Evolutionary conservation across 23 red algal species (phyloP).

Genomic region (Pyropia haitanensis): DNA sequence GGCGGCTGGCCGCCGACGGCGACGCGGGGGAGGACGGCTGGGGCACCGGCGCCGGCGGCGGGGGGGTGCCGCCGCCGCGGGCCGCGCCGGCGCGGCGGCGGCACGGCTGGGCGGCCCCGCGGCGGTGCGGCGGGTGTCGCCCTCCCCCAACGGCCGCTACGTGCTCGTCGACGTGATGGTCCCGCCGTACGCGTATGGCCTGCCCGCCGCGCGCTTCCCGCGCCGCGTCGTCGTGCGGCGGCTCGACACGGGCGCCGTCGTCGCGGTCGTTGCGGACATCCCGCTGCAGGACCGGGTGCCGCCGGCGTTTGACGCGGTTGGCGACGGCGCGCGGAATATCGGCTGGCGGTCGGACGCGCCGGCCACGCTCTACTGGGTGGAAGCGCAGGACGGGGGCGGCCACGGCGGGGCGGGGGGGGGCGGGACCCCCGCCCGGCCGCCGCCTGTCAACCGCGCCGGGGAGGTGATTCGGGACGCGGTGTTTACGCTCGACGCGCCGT

Average conservation of each 20-base stretch:
- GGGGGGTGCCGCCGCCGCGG: too few relatives aligned
- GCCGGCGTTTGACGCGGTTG: slow-evolving; percentile 76
- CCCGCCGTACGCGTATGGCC: slow-evolving; percentile 45
- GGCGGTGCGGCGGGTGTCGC: slow-evolving; percentile 42
- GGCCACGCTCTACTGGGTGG: slow-evolving; percentile 68
- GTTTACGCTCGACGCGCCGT: slow-evolving; percentile 69
- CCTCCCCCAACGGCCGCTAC: slow-evolving; percentile 71
- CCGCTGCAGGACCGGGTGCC: slow-evolving; percentile 84
- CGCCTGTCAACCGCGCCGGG: too few relatives aligned
- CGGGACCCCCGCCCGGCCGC: too few relatives aligned
- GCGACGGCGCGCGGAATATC: slow-evolving; percentile 58
- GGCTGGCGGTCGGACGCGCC: slow-evolving; percentile 79
- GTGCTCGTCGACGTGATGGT: slow-evolving; percentile 68
- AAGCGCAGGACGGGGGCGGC: slow-evolving; percentile 82
- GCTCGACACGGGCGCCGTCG: slow-evolving; percentile 16
- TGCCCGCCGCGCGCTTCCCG: slow-evolving; percentile 82
- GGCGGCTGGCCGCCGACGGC: not conserved
- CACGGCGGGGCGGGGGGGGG: not conserved
- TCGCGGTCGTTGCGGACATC: slow-evolving; percentile 53
- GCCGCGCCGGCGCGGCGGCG: too few relatives aligned
- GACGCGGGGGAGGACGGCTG: slow-evolving; percentile 18
- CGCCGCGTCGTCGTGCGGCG: slow-evolving; percentile 66
- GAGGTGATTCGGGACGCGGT: slow-evolving; percentile 57
- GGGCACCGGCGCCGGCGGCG: too few relatives aligned
- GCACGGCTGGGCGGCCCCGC: slow-evolving; percentile 15